phyloP scores from a whole-genome alignment of 495 filamentous ascomycete species.

The Filosporella fistucella region DNA sequence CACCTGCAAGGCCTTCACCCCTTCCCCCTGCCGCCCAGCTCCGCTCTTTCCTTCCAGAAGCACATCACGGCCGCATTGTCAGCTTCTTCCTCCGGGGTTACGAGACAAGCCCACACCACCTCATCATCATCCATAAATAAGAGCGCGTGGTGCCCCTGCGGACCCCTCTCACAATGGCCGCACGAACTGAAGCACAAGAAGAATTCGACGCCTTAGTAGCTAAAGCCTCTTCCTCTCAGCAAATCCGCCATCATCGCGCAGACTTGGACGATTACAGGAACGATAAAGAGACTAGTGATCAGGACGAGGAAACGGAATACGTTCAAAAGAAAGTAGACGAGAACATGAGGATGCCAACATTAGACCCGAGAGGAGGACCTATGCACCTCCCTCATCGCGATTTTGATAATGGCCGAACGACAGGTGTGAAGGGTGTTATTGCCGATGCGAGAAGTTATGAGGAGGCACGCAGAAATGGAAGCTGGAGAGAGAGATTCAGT shows the following conservation, averaged over 20 bases:
- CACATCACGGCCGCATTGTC: neutral
- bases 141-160: conserved; percentile 26
- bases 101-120: too few species aligned
- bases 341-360: conserved; percentile 51
- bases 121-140: neutral
- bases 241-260: conserved; percentile 46
- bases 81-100: too few species aligned
- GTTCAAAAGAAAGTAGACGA: conserved; percentile 54
- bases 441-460: conserved; percentile 92
- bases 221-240: conserved; percentile 30
- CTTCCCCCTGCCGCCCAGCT: neutral
- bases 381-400: conserved; percentile 54
- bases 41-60: neutral
- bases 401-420: conserved; percentile 68
- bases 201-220: conserved; percentile 75
- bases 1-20: neutral
- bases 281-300: conserved; percentile 44
- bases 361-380: conserved; percentile 38
- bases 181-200: conserved; percentile 62
- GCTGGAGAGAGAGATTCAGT: conserved; percentile 4
- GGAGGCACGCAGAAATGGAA: conserved; percentile 42
- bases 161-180: conserved; percentile 27
- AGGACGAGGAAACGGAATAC: conserved; percentile 52
- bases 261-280: conserved; percentile 39
- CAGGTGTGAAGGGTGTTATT: conserved; percentile 98